Percentiles rank a stretch among this genome's conserved stretches.
Evolutionary conservation across 176 grass and related monocot species (phyloP).

Genomic region (Avena sativa): DNA sequence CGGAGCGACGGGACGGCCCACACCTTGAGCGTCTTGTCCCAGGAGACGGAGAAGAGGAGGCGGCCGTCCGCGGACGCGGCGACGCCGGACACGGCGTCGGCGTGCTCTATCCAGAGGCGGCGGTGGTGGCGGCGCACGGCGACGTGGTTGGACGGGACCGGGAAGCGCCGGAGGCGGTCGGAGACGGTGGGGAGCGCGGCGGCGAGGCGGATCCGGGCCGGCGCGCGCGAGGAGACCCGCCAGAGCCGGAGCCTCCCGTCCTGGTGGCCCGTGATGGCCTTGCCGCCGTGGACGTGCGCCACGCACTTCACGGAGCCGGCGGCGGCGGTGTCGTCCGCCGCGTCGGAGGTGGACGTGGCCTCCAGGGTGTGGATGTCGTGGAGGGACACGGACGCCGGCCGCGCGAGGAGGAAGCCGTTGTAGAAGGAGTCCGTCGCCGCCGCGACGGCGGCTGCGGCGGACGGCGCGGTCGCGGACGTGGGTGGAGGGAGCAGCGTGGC

Average conservation of each 20-base stretch:
- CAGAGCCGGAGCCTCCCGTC: constrained; percentile 79
- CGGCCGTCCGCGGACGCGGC: constrained; percentile 47
- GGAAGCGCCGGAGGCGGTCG: constrained; percentile 76
- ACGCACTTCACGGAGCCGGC: constrained; percentile 76
- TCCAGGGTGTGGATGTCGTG: constrained; percentile 54
- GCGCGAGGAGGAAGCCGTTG: constrained; percentile 44
- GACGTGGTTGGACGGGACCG: constrained; percentile 80
- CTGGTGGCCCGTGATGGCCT: constrained; percentile 71
- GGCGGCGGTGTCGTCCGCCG: neutral
- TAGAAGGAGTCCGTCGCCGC: neutral
- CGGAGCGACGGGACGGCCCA: constrained; percentile 74
- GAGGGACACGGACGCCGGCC: constrained; percentile 39
- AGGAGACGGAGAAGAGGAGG: constrained; percentile 86
- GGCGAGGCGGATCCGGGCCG: constrained; percentile 49
- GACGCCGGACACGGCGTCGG: constrained; percentile 69
- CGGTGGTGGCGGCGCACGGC: constrained; percentile 71
- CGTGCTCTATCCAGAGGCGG: constrained; percentile 81
- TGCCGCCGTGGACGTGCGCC: constrained; percentile 43
- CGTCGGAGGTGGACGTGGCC: constrained; percentile 40
- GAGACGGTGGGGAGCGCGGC: constrained; percentile 73
- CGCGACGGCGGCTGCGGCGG: constrained; percentile 16
- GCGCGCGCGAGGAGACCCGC: constrained; percentile 47
- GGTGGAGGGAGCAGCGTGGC: constrained; percentile 45
- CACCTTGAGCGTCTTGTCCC: constrained; percentile 93
- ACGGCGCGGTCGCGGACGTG: neutral